Percentiles rank a stretch among this genome's conserved stretches.
These are phyloP conservation scores for Saprolegnia diclina DNA, from an alignment of 352 stramenopile species.

Conservation along the genomic window DNA sequence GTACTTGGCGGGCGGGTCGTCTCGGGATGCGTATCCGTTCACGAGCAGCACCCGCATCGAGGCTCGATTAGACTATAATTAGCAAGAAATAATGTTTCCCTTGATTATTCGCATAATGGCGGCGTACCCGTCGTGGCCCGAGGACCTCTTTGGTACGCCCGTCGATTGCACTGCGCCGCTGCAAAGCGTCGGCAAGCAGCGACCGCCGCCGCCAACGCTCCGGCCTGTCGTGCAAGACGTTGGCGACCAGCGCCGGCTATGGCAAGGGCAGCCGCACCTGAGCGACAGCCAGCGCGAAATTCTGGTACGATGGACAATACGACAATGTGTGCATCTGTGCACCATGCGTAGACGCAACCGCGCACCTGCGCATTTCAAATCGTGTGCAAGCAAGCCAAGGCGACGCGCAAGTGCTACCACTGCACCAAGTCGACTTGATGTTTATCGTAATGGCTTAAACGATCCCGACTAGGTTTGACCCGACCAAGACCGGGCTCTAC, in stretches of 20 bases:
- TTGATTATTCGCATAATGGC: neutral
- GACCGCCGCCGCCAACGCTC: constrained; percentile 16
- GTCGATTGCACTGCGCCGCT: constrained; percentile 2
- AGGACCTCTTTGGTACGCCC: constrained; percentile 42
- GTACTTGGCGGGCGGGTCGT: constrained; percentile 32
- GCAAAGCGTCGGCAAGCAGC: constrained; percentile 26
- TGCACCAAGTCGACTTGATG: constrained; percentile 46
- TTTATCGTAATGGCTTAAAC: neutral
- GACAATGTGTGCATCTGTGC: neutral
- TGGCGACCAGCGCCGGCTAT: constrained; percentile 27
- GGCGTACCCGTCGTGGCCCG: constrained; percentile 56
- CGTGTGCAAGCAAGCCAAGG: constrained; percentile 37
- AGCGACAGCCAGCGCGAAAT: constrained; percentile 1
- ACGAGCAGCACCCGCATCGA: constrained; percentile 67
- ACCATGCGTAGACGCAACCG: constrained; percentile 30
- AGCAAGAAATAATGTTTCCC: too few relatives aligned
- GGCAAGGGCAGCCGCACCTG: constrained; percentile 16
- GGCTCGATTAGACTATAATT: neutral
- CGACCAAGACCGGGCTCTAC: constrained; percentile 45
- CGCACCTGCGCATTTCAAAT: constrained; percentile 51
- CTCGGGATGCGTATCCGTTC: constrained; percentile 51
- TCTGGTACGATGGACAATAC: neutral
- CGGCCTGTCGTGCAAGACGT: constrained; percentile 28
- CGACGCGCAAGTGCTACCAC: constrained; percentile 59
- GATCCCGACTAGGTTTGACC: constrained; percentile 44